Evolutionary conservation across 2,329 filamentous ascomycete species (phyloP).

Genomic region (Sarocladium brachiariae): DNA sequence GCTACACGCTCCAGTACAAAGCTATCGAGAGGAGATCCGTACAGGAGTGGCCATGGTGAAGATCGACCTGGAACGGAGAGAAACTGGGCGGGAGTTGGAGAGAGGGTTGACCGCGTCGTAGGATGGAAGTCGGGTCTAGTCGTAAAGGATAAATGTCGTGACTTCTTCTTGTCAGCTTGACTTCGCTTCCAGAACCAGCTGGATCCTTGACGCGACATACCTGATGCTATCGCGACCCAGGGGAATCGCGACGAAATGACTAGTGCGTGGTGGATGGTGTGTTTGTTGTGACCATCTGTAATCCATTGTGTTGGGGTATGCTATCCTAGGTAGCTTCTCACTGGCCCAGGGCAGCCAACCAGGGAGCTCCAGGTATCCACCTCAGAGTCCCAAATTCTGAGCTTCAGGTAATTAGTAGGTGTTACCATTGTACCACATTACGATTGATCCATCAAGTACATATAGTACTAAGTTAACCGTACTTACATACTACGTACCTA

Average conservation of each 20-base stretch:
- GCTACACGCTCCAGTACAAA: background rate
- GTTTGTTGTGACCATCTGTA: constrained; percentile 5
- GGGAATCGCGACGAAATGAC: background rate
- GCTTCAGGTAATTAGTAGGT: too few relatives aligned
- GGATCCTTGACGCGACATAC: background rate
- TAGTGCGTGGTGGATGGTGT: constrained; percentile 8
- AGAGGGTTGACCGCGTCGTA: background rate
- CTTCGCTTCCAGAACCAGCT: background rate
- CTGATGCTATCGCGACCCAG: constrained; percentile 7
- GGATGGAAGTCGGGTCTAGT: background rate
- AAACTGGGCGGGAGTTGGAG: background rate
- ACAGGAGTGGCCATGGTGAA: constrained; percentile 33
- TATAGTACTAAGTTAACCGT: too few relatives aligned
- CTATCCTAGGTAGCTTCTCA: too few relatives aligned
- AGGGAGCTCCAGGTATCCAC: too few relatives aligned
- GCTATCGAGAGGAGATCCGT: constrained; percentile 9
- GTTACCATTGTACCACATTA: too few relatives aligned
- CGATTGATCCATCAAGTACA: too few relatives aligned
- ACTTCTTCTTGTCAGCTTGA: background rate
- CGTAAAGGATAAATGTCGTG: background rate
- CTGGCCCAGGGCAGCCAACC: too few relatives aligned
- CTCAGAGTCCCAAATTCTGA: too few relatives aligned
- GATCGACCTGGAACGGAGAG: background rate
- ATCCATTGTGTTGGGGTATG: too few relatives aligned
- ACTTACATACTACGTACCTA: too few relatives aligned